These are phyloP conservation scores for Rhododendron ferrugineum DNA, from an alignment of 148 eudicot species.

Conservation along the genomic window DNA sequence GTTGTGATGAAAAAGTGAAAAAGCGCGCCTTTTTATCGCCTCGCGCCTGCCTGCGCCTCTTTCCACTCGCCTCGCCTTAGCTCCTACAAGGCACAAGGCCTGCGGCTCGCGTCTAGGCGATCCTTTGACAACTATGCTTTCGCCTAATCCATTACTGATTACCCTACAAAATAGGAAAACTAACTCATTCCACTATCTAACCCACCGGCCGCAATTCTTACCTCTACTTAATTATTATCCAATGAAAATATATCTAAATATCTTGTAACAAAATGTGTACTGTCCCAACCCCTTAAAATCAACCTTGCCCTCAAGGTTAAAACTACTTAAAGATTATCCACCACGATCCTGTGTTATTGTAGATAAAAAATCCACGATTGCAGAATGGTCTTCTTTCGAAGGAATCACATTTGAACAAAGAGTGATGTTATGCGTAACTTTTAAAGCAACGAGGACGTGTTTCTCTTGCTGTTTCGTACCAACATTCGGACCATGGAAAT, in stretches of 20 bases:
- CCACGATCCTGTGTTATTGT: not conserved
- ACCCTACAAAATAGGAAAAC: not conserved
- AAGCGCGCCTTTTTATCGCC: too few species aligned
- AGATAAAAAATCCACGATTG: not conserved
- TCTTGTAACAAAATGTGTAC: not conserved
- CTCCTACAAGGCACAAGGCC: too few species aligned
- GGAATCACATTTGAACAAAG: not conserved
- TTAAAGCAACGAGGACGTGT: not conserved
- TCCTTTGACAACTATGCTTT: too few species aligned
- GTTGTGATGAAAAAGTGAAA: too few species aligned
- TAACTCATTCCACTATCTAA: not conserved
- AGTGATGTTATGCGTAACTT: not conserved
- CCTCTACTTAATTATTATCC: not conserved
- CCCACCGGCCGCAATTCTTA: not conserved
- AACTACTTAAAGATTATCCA: not conserved
- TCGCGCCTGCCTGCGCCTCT: too few species aligned
- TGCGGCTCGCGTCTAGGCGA: too few species aligned
- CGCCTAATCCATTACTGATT: too few species aligned
- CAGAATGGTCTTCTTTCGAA: not conserved
- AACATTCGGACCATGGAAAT: not conserved
- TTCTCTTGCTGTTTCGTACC: not conserved
- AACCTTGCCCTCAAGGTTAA: not conserved
- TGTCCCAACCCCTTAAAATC: not conserved
- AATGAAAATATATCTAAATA: not conserved
- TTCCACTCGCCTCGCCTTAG: too few species aligned